These are phyloP conservation scores for Alloascoidea africana DNA, from an alignment of 805 yeast species.

Conservation along the genomic window DNA sequence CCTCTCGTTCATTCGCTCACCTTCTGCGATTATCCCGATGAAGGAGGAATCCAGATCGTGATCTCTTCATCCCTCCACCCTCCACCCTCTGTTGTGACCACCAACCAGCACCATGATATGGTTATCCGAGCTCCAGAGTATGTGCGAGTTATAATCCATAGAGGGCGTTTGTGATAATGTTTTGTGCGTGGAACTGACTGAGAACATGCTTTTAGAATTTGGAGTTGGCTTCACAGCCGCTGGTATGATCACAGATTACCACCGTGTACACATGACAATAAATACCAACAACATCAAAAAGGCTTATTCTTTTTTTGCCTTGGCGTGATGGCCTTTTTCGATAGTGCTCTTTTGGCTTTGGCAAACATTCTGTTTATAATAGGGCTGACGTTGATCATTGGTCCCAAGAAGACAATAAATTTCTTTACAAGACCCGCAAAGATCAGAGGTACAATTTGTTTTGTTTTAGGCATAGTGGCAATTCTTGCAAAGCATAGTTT, in stretches of 20 bases:
- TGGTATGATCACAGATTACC: slow-evolving; percentile 22
- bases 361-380: slow-evolving; percentile 70
- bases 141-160: background rate
- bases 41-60: too few species aligned
- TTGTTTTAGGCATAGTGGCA: slow-evolving; percentile 56
- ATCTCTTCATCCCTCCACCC: background rate
- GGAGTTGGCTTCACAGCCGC: slow-evolving; percentile 90
- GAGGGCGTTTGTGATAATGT: too few species aligned
- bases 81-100: too few species aligned
- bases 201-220: slow-evolving; percentile 35
- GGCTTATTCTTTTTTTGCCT: slow-evolving; percentile 61
- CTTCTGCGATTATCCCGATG: too few species aligned
- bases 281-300: background rate
- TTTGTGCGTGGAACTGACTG: background rate
- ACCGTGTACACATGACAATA: background rate
- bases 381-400: slow-evolving; percentile 81
- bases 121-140: background rate
- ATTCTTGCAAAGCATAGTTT: slow-evolving; percentile 69
- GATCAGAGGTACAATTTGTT: slow-evolving; percentile 74
- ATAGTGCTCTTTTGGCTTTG: slow-evolving; percentile 74
- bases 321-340: slow-evolving; percentile 79
- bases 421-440: slow-evolving; percentile 83
- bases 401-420: slow-evolving; percentile 65
- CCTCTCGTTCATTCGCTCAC: too few species aligned
- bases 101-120: too few species aligned